Percentiles rank a stretch among this genome's conserved stretches.
Conservation (phyloP, 2,329 filamentous ascomycete species). For the Claviceps monticola region DNA sequence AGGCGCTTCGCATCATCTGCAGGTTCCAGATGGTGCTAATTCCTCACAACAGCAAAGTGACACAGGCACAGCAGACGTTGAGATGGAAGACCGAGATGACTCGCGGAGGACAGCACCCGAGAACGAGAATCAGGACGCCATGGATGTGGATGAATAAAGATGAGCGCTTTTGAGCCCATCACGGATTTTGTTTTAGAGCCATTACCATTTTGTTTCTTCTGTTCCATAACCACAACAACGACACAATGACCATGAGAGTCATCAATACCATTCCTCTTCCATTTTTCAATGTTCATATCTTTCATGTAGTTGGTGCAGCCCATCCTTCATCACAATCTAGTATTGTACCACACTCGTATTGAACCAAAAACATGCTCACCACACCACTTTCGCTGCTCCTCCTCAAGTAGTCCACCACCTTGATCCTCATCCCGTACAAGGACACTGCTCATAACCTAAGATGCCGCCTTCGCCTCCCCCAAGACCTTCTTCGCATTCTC, state of each 20-base stretch:
- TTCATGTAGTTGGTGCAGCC: background rate
- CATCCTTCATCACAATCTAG: background rate
- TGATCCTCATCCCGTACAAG: background rate
- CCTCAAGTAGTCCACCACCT: background rate
- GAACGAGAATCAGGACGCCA: slow-evolving; percentile 30
- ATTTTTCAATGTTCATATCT: background rate
- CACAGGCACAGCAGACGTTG: slow-evolving; percentile 36
- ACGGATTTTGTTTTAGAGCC: background rate
- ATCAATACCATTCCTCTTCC: background rate
- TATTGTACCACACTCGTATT: background rate
- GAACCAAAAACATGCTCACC: background rate
- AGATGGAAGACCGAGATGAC: slow-evolving; percentile 38
- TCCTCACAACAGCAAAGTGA: slow-evolving; percentile 13
- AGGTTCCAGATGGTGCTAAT: slow-evolving; percentile 4
- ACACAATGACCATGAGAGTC: background rate
- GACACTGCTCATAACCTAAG: background rate
- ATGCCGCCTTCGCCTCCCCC: slow-evolving; percentile 29
- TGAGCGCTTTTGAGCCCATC: background rate
- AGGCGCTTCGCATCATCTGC: slow-evolving; percentile 3
- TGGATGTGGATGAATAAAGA: slow-evolving; percentile 44
- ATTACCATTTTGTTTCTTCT: background rate
- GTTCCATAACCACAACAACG: background rate
- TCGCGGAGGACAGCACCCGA: slow-evolving; percentile 14
- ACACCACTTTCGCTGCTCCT: background rate
- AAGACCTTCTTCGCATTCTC: slow-evolving; percentile 41